Percentiles rank a stretch among this genome's conserved stretches.
Evolutionary conservation across 768 basidiomycete species (phyloP).

Genomic region (Agrocybe pediades): DNA sequence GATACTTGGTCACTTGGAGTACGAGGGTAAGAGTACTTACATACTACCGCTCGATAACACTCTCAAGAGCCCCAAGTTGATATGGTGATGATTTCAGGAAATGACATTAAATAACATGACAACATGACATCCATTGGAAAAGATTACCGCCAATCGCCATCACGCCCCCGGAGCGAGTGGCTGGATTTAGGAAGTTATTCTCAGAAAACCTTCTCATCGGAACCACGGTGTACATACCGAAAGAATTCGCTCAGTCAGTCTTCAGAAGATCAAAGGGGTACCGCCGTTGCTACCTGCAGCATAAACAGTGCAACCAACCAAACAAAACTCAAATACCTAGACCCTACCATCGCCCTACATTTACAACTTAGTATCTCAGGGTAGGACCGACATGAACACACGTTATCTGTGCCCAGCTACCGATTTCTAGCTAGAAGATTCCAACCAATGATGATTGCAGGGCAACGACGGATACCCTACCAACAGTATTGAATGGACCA

Average conservation of each 20-base stretch:
- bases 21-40: not conserved
- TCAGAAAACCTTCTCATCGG: not conserved
- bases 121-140: not conserved
- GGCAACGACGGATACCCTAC: not conserved
- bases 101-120: not conserved
- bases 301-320: not conserved
- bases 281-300: not conserved
- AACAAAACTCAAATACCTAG: no score
- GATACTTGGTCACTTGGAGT: not conserved
- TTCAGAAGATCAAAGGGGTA: not conserved
- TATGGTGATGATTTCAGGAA: not conserved
- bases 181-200: not conserved
- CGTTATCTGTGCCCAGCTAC: not conserved
- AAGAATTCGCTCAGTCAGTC: not conserved
- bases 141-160: not conserved
- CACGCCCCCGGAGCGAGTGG: not conserved
- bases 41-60: not conserved
- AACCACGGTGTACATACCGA: no score
- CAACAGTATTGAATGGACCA: not conserved
- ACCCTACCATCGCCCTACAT: no score
- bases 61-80: not conserved
- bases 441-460: not conserved
- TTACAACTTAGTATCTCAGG: no score
- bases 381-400: not conserved
- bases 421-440: not conserved